Base-by-base conservation (phyloP, 1,139 yeast species). In the Hansenula anomala region DNA sequence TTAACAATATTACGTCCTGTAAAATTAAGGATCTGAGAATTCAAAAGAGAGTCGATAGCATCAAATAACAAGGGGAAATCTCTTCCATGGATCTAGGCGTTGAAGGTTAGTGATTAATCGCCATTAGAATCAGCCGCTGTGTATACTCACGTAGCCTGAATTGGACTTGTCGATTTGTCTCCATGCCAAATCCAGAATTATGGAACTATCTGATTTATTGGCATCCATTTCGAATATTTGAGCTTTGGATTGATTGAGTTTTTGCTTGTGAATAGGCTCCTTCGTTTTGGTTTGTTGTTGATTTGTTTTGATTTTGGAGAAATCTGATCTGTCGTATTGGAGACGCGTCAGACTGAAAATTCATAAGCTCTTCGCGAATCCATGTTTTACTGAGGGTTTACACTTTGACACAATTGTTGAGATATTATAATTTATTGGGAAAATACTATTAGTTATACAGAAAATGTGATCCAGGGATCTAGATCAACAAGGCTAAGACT, bases 161-260 rank as follows among this genome's bases (percentile, higher is more conserved):
- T 39, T 41, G 11, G 47, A 44, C 4, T 39, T 38, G 38, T 61
- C 66, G 4, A 61, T 40, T 23, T 53, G 54, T 6, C 39, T 36
- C 68, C 68, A 63, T 4, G 62, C 63, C 14, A 43, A 40, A 24
- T 59, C 54, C 15, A 54, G 39, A 17, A 44, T 41, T 4, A 46
- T 39, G 5, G 49, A 40, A 2, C 46, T 36, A 6, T 31, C 27
- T 4, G 33, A 34, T 14, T 22, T 28, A 10, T 36, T 26, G 4
- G 15, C 27, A 17, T 12, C 12, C 29, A 27, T 27, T n/a, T 26
- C 28, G 23, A 7, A 20, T 20, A 6, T 7, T 9, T 20, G 6
- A 7, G 23, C 23, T 20, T 9, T 20, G 23, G 9, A 20, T 20
- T 20, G 23, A n/a, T n/a, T n/a, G n/a, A n/a, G n/a, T n/a, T n/a